Base-by-base conservation (phyloP, 2,329 filamentous ascomycete species). In the Macrophomina phaseolina region DNA sequence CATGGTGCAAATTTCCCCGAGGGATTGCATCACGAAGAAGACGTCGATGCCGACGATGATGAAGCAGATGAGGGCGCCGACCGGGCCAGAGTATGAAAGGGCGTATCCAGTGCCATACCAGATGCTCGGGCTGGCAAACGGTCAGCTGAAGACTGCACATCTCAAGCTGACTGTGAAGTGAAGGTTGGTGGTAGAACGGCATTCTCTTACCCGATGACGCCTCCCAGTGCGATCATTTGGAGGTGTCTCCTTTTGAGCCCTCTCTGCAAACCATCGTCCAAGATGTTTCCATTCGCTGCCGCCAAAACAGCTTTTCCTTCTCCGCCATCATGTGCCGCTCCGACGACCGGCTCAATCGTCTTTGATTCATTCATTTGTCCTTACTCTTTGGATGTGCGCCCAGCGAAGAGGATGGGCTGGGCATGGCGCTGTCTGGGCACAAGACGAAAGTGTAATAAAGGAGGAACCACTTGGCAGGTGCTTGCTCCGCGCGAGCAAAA, bases 1-100 rank as follows among this genome's bases (percentile, higher is more conserved):
- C 1, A 92, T 78, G 6, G 90, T 92, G 3, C 90, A 91, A 71
- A 93, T 81, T 75, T 93, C 91, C 23, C 91, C 91, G 6, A 93
- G 80, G 4, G 87, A 90, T 81, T 92, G 90, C 87, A 74, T 73
- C 69, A 74, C 72, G 34, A 60, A 69, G 16, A 28, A 69, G 30
- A 71, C 66, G 28, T 64, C 68, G 34, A 66, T 42, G 60, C 67
- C 68, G 16, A 66, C 68, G 11, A 64, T 42, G 12, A 32, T 53
- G 38, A 60, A 60, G 55, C 55, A 60, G 23, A 60, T 60, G 23
- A 60, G 55, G 7, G 38, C 38, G 9, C 55, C 55, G 38, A 45
- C 55, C 2, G 55, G 55, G 2, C 55, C 55, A 5, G 55, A 40
- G 7, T 58, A 58, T 1, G 53, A 58, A 3, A 58, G 53, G 3